phyloP scores from a whole-genome alignment of 2,329 filamentous ascomycete species.

The Pestalotiopsis fici region DNA sequence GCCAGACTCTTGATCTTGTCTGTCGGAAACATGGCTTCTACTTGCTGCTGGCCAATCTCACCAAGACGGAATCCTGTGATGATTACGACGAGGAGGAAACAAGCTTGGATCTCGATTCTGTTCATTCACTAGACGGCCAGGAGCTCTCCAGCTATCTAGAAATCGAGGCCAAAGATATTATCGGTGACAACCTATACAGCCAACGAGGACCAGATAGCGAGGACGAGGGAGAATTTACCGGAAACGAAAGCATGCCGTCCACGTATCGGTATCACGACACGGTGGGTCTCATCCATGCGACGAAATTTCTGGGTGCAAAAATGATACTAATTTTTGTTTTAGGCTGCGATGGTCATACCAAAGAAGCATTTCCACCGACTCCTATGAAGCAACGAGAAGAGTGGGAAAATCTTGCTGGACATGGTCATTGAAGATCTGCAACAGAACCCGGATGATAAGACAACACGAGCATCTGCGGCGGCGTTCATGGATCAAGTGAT shows the following conservation, averaged over 20 bases:
- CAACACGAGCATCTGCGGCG: neutral
- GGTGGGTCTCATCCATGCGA: constrained; percentile 10
- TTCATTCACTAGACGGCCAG: constrained; percentile 11
- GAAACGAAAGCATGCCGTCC: constrained; percentile 15
- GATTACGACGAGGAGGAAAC: neutral
- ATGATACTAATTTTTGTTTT: neutral
- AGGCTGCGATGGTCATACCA: neutral
- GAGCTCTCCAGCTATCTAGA: neutral
- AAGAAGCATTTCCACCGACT: neutral
- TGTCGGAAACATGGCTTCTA: constrained; percentile 14
- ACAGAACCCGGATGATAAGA: neutral
- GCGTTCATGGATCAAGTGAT: neutral
- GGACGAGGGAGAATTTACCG: constrained; percentile 15
- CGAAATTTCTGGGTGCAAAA: neutral
- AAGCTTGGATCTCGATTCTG: constrained; percentile 1
- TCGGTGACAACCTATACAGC: constrained; percentile 12
- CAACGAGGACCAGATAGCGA: constrained; percentile 15
- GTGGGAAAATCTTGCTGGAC: neutral
- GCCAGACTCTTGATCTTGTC: constrained; percentile 14
- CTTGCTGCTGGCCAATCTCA: constrained; percentile 21
- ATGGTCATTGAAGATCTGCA: neutral
- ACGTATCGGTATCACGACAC: constrained; percentile 18
- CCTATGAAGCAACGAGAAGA: neutral
- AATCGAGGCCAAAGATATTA: constrained; percentile 11
- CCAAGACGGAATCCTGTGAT: constrained; percentile 2